phyloP scores from a whole-genome alignment of 805 yeast genomes.

The Wickerhamiella domercqiae region DNA sequence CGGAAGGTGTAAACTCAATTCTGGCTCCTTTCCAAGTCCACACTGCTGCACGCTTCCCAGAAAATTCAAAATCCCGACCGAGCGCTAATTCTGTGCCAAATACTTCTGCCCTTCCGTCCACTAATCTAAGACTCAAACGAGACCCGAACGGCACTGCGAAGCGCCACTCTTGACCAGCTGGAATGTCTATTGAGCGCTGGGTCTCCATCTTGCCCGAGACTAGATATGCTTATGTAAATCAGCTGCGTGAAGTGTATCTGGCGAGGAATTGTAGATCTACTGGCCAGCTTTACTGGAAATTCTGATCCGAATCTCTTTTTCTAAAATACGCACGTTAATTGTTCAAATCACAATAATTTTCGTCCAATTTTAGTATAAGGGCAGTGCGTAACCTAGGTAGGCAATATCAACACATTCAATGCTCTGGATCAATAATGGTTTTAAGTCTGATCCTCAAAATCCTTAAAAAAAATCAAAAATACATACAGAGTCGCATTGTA shows the following conservation, averaged over 20 bases:
- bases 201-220: slow-evolving; percentile 1
- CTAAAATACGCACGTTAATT: too few species aligned
- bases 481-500: too few species aligned
- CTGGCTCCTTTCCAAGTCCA: slow-evolving; percentile 53
- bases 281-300: too few species aligned
- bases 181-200: slow-evolving; percentile 13
- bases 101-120: slow-evolving; percentile 67
- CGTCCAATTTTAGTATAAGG: too few species aligned
- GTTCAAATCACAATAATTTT: too few species aligned
- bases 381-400: too few species aligned
- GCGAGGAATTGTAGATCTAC: too few species aligned
- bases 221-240: background rate
- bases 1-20: slow-evolving; percentile 31
- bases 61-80: slow-evolving; percentile 45
- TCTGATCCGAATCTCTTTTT: too few species aligned
- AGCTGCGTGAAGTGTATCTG: background rate
- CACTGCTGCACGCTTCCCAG: slow-evolving; percentile 39
- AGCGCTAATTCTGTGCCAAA: slow-evolving; percentile 85
- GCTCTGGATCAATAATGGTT: too few species aligned
- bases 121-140: slow-evolving; percentile 35
- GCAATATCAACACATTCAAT: too few species aligned
- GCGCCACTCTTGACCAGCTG: slow-evolving; percentile 50
- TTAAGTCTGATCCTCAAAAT: too few species aligned
- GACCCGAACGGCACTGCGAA: slow-evolving; percentile 47
- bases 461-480: too few species aligned